Evolutionary conservation across 1,284 basidiomycete genomes (phyloP), one percentile per base, ranked within the genome.

Genomic region (Leccinum subspadiceum): DNA sequence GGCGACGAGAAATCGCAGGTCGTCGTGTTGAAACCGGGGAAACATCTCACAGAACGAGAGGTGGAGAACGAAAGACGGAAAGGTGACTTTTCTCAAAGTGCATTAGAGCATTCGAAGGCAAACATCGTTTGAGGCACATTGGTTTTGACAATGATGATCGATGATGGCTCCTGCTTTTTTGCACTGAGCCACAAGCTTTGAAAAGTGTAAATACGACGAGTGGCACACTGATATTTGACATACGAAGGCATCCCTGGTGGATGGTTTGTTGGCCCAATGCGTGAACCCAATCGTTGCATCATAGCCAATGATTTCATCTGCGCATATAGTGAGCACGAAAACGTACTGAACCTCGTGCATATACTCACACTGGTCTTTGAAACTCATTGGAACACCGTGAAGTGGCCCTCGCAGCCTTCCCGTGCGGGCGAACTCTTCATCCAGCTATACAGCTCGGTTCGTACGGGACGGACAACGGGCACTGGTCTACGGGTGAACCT

Each of bases 41-140:
- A 92, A 69, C 93, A 95, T 76, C 77, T 95, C 54, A 86, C 81
- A 3, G 85, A 82, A 62, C 75, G 82, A 55, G 90, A 95, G 68
- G 92, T 81, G 3, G 89, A 91, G 78, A 87, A 90, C 66, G 83
- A 92, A 68, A 80, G 83, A 60, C 82, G 90, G 55, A 84, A 82
- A 80, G 90, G 93, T 93, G 12, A 69, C 53, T 81, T 76, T 29
- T 53, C 29, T 29, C 88, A 96, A 5, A 95, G 74, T 2, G 92
- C 90, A 70, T 96, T 96, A n/a, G 73, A 75, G 69, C 92, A 93
- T 73, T 96, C 94, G 67, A 94, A 94, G 2, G 89, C 84, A 61
- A 95, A 84, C 80, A 96, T 85, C 0, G 92, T 93, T 75, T 94
- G 89, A 3, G 86, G 83, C 20, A 90, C 80, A 70, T 95, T 95